Evolutionary conservation across 2,329 filamentous ascomycete genomes (phyloP).

Genomic region (Aschersonia sp.): DNA sequence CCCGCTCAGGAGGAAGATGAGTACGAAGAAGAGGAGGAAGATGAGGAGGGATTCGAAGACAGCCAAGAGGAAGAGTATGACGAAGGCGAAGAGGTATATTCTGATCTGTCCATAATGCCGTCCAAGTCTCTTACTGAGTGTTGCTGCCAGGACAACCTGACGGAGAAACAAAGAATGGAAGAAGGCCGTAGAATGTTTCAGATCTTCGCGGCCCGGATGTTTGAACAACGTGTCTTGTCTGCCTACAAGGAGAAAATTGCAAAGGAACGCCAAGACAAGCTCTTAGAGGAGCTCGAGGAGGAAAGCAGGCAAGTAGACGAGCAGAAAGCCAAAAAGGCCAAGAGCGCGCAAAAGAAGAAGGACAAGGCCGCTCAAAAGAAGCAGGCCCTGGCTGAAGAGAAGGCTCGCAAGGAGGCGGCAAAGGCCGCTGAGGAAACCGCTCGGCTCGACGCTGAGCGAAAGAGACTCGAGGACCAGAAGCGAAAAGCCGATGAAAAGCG

Average conservation of each 20-base stretch:
- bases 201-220: constrained; percentile 98
- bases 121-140: constrained; percentile 27
- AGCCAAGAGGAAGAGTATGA: constrained; percentile 53
- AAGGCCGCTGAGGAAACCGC: constrained; percentile 77
- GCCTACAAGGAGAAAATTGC: constrained; percentile 98
- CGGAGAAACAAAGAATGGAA: constrained; percentile 96
- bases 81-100: constrained; percentile 59
- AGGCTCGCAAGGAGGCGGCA: constrained; percentile 74
- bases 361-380: constrained; percentile 86
- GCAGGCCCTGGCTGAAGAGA: constrained; percentile 79
- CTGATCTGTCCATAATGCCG: constrained; percentile 23
- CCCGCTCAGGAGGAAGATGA: constrained; percentile 42
- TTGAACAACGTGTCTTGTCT: constrained; percentile 88
- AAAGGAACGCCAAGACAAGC: constrained; percentile 75
- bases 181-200: constrained; percentile 98
- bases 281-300: constrained; percentile 82
- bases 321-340: constrained; percentile 82
- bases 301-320: constrained; percentile 64
- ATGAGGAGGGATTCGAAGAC: constrained; percentile 58
- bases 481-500: constrained; percentile 79
- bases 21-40: constrained; percentile 57
- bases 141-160: constrained; percentile 73
- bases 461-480: constrained; percentile 66
- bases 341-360: constrained; percentile 89
- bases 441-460: constrained; percentile 59